phyloP scores from a whole-genome alignment of 2,329 filamentous ascomycete genomes.

The Phaeosphaeria sp. region DNA sequence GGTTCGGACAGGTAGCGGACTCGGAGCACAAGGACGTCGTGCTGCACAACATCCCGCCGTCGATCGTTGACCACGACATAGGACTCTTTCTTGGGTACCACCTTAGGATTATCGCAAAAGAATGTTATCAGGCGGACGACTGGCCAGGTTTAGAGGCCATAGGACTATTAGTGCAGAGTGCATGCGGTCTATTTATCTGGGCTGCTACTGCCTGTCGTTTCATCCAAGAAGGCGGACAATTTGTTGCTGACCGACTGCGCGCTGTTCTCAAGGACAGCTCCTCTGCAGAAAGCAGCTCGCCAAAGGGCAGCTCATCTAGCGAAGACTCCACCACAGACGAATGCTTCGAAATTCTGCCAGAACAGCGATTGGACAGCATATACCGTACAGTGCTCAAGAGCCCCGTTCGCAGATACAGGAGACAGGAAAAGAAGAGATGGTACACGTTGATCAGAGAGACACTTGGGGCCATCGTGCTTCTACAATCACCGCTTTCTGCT shows the following conservation, averaged over 20 bases:
- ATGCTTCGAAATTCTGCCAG: too few species aligned
- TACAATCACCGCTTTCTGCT: not conserved
- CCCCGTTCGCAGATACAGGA: not conserved
- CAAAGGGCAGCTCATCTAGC: too few species aligned
- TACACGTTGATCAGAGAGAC: not conserved
- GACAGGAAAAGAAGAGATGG: not conserved
- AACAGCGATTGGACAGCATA: not conserved
- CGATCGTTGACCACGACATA: conserved; percentile 24
- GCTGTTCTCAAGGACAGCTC: too few species aligned
- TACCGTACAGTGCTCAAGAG: conserved; percentile 4
- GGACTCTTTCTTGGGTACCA: conserved; percentile 16
- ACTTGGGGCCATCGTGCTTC: not conserved
- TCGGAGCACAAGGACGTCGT: conserved; percentile 13
- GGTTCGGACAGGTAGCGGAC: conserved; percentile 13
- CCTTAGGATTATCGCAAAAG: conserved; percentile 1
- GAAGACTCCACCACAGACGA: too few species aligned
- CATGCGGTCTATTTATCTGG: conserved; percentile 46
- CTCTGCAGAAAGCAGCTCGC: too few species aligned
- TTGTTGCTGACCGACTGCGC: too few species aligned
- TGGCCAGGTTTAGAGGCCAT: conserved; percentile 29
- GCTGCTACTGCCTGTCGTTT: conserved; percentile 36
- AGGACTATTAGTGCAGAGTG: conserved; percentile 27
- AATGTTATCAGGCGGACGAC: not conserved
- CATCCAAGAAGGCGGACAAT: conserved; percentile 11
- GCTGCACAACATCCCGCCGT: conserved; percentile 18